Evolutionary conservation across 2,329 filamentous ascomycete genomes (phyloP).

Genomic region (Xylaria sp.): DNA sequence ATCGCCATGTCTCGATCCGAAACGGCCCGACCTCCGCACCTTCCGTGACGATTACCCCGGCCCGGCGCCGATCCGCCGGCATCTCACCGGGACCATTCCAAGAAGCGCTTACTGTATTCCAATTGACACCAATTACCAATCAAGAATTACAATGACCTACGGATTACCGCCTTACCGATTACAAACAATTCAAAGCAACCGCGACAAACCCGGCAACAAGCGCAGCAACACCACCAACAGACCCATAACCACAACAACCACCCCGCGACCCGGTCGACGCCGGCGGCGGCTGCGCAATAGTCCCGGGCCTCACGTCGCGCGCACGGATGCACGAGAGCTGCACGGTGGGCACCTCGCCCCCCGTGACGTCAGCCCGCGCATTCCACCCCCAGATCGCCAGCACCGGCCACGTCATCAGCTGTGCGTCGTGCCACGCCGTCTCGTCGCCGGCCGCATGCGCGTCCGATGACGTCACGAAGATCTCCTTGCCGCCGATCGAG

Average conservation of each 20-base stretch:
- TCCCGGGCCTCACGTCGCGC: constrained; percentile 10
- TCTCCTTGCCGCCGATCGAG: constrained; percentile 23
- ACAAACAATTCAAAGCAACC: neutral
- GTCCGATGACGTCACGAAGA: constrained; percentile 27
- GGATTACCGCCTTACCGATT: no score
- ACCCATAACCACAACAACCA: no score
- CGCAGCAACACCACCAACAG: neutral
- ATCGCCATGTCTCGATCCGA: no score
- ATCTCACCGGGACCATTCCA: no score
- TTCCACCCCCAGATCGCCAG: constrained; percentile 30
- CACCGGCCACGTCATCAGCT: constrained; percentile 23
- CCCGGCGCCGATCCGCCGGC: no score
- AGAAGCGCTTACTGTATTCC: no score
- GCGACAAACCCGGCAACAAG: neutral
- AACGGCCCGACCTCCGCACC: no score
- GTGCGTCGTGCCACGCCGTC: constrained; percentile 16
- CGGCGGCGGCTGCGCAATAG: neutral
- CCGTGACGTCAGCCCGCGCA: constrained; percentile 21
- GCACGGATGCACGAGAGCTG: constrained; percentile 26
- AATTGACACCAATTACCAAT: no score
- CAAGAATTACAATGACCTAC: no score
- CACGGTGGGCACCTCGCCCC: constrained; percentile 18
- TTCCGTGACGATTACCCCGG: no score
- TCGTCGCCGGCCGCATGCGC: constrained; percentile 20
- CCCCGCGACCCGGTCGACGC: neutral